phyloP scores from a whole-genome alignment of 2,329 filamentous ascomycete species.

The Diaporthe caulivora region DNA sequence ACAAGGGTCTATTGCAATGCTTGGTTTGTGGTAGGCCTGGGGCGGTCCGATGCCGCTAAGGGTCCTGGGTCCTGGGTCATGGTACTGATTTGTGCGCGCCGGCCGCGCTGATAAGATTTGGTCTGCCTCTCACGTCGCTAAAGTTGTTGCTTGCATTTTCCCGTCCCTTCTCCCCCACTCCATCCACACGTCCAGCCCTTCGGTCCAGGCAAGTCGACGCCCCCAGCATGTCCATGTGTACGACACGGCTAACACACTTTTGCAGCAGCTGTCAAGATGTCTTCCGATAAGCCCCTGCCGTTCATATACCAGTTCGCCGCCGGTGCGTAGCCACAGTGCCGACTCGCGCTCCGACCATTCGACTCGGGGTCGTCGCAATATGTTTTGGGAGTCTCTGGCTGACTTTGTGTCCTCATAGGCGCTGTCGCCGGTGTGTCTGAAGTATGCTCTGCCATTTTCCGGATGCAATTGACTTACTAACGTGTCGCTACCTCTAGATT shows the following conservation, averaged over 20 bases:
- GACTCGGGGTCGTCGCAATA: slow-evolving; percentile 41
- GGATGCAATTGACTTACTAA: slow-evolving; percentile 44
- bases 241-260: background rate
- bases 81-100: slow-evolving; percentile 31
- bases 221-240: background rate
- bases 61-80: background rate
- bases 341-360: slow-evolving; percentile 1
- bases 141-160: background rate
- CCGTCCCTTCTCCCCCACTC: slow-evolving; percentile 1
- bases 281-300: slow-evolving; percentile 80
- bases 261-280: slow-evolving; percentile 63
- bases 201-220: slow-evolving; percentile 27
- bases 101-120: slow-evolving; percentile 22
- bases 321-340: slow-evolving; percentile 66
- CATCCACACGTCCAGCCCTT: slow-evolving; percentile 18
- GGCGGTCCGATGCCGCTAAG: slow-evolving; percentile 38
- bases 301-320: slow-evolving; percentile 97
- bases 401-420: slow-evolving; percentile 61
- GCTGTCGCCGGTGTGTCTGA: slow-evolving; percentile 98
- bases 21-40: slow-evolving; percentile 7
- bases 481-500: slow-evolving; percentile 68
- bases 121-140: slow-evolving; percentile 5
- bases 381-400: slow-evolving; percentile 42
- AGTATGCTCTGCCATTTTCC: slow-evolving; percentile 65
- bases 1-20: slow-evolving; percentile 4